Base-by-base conservation (phyloP, 2,329 filamentous ascomycete genomes). In the Hansfordia pulvinata region DNA sequence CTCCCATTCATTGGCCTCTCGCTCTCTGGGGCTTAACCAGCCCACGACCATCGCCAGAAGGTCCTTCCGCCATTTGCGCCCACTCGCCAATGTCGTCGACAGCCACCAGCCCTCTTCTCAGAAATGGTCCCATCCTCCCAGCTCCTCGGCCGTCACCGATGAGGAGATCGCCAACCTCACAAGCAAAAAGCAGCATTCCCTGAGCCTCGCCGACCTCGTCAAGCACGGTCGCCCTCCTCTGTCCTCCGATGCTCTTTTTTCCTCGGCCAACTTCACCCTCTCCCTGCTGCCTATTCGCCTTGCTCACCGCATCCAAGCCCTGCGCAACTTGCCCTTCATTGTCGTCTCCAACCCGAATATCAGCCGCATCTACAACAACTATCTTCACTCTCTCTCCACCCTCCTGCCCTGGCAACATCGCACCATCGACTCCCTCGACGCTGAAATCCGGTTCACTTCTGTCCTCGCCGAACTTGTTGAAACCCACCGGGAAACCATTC, bases 311-410 rank as follows among this genome's bases (percentile, higher is more conserved):
- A 93, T 98, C 37, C 82, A 93, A 50, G 84, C 85, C 22, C 64
- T 98, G 11, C 78, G 86, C 36, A 93, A 93, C 48, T 71, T 98
- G 7, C 90, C 90, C 0, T 98, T 88, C 53, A 96, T 98, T 37
- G 88, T 98, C 29, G 90, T 98, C 15, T 86, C 88, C n/a, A 96
- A 98, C 49, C 83, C 85, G 1, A 84, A 94, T 49, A 85, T 98
- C 40, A 81, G 78, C 15, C 77, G 79, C 43, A 98, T 98, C 37
- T 93, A 96, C 62, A 76, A 82, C 53, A 96, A 94, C 54, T 98
- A 98, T 52, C 64, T 93, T 23, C 86, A 94, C 53, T 93, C 85
- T 3, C 62, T 98, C 12, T 88, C 82, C 3, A 93, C 85, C 1
- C 65, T 98, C 10, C 69, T 96, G 4, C 86, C 88, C 5, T 94